Conservation (phyloP, 2,329 filamentous ascomycete genomes). For the Aspergillus sergii region DNA sequence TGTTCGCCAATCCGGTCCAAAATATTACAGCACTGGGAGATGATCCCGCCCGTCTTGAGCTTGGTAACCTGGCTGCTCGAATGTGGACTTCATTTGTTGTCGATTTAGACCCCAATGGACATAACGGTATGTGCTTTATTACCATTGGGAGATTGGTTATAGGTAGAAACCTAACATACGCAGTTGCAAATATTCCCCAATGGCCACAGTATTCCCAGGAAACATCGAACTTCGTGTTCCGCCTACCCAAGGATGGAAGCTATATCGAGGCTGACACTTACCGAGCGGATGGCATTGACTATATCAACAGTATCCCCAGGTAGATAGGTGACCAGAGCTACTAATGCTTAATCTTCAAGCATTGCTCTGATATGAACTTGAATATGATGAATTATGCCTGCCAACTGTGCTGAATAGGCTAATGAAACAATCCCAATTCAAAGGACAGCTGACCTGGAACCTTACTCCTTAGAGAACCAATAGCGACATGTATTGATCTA, state of each 20-base stretch:
- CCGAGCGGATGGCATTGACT: constrained; percentile 28
- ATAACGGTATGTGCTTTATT: constrained; percentile 25
- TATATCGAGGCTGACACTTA: constrained; percentile 32
- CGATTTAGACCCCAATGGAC: constrained; percentile 32
- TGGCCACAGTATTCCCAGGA: constrained; percentile 27
- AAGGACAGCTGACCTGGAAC: background rate
- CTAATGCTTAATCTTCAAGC: background rate
- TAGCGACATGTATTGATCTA: background rate
- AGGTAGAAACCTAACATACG: background rate
- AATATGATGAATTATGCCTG: background rate
- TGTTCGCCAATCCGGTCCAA: constrained; percentile 35
- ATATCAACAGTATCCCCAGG: constrained; percentile 31
- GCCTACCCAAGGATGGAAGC: constrained; percentile 26
- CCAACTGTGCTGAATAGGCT: background rate
- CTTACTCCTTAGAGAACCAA: background rate
- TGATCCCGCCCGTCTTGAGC: constrained; percentile 27
- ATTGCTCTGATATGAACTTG: background rate
- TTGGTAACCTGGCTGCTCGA: constrained; percentile 32
- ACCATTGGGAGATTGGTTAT: background rate
- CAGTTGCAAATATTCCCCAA: constrained; percentile 25
- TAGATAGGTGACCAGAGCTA: constrained; percentile 5
- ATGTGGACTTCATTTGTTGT: constrained; percentile 37
- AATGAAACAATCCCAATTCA: background rate
- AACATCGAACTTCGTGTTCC: constrained; percentile 31
- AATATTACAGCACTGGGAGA: constrained; percentile 29